Evolutionary conservation across 2,329 filamentous ascomycete genomes (phyloP).

Genomic region (Fusarium humuli): DNA sequence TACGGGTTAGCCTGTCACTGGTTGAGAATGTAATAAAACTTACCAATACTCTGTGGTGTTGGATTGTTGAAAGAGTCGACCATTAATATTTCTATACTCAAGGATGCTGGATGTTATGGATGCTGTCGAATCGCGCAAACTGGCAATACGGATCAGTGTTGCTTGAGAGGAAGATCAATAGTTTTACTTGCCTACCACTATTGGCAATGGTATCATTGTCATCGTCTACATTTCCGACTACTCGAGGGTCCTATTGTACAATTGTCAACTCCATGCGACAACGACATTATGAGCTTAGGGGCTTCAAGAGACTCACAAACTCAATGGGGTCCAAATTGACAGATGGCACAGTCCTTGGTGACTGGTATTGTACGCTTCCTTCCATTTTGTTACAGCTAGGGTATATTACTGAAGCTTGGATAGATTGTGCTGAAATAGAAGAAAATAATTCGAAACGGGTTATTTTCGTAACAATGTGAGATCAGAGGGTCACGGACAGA

Average conservation of each 20-base stretch:
- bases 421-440: not conserved
- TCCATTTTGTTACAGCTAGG: not conserved
- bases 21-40: not conserved
- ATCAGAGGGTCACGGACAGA: not conserved
- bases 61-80: conserved; percentile 43
- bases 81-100: conserved; percentile 47
- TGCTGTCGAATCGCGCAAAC: conserved; percentile 23
- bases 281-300: not conserved
- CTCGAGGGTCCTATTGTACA: conserved; percentile 18
- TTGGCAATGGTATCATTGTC: conserved; percentile 3
- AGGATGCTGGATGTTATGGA: conserved; percentile 39
- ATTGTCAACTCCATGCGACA: not conserved
- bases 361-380: not conserved
- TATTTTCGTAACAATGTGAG: not conserved
- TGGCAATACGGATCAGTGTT: not conserved
- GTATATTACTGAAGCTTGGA: no score
- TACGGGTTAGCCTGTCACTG: not conserved
- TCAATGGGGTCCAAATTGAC: not conserved
- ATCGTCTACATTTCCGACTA: conserved; percentile 23
- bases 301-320: not conserved
- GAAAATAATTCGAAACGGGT: not conserved
- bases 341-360: not conserved
- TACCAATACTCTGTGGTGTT: conserved; percentile 47
- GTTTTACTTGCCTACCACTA: conserved; percentile 11
- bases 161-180: not conserved